Evolutionary conservation across 2,329 filamentous ascomycete genomes (phyloP).

Genomic region (Penicillium sp.): DNA sequence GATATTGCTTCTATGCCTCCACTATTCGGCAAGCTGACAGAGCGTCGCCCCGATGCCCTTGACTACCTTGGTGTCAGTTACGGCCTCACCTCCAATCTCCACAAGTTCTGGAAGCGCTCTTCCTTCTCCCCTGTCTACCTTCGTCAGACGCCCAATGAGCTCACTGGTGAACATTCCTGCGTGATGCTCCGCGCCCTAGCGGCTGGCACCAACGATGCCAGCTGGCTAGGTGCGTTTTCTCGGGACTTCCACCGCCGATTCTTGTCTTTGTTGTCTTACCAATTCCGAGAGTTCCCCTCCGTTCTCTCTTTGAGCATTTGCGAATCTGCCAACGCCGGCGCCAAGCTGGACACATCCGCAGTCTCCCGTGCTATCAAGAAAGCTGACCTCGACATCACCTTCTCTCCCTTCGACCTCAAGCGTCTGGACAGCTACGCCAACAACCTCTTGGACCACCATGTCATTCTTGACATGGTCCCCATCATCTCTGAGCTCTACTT

Average conservation of each 20-base stretch:
- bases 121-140: slow-evolving; percentile 86
- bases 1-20: slow-evolving; percentile 91
- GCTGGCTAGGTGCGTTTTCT: slow-evolving; percentile 86
- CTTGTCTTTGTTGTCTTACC: slow-evolving; percentile 79
- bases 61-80: slow-evolving; percentile 97
- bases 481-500: slow-evolving; percentile 80
- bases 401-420: slow-evolving; percentile 92
- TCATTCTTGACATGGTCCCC: slow-evolving; percentile 88
- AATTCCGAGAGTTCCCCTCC: slow-evolving; percentile 77
- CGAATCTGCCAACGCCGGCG: slow-evolving; percentile 70
- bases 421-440: slow-evolving; percentile 91
- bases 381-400: slow-evolving; percentile 64
- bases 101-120: slow-evolving; percentile 94
- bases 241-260: slow-evolving; percentile 95
- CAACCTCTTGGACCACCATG: slow-evolving; percentile 96
- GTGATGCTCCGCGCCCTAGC: slow-evolving; percentile 86
- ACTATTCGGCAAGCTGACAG: slow-evolving; percentile 79
- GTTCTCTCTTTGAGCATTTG: slow-evolving; percentile 78
- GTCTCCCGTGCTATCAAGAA: slow-evolving; percentile 59
- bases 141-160: slow-evolving; percentile 87
- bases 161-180: slow-evolving; percentile 95
- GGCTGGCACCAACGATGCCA: slow-evolving; percentile 56
- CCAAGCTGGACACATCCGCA: slow-evolving; percentile 58
- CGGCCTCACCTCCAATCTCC: slow-evolving; percentile 76
- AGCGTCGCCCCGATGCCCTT: slow-evolving; percentile 70